phyloP scores from a whole-genome alignment of 2,329 filamentous ascomycete species.

The Trichoderma afroharzianum region DNA sequence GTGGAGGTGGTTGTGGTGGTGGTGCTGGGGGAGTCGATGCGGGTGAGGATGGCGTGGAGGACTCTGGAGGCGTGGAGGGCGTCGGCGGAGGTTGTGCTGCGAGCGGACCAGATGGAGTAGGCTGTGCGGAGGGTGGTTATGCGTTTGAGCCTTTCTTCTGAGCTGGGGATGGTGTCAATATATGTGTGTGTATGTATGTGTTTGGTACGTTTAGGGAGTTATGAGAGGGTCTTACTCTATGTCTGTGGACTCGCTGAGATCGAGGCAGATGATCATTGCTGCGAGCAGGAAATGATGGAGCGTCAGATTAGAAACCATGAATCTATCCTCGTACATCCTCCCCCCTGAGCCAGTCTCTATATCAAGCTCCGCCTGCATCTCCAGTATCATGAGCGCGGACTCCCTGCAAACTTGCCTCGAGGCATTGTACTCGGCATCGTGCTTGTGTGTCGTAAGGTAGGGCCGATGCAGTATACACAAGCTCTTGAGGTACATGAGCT shows the following conservation, averaged over 20 bases:
- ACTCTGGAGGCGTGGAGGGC: constrained; percentile 42
- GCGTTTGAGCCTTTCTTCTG: constrained; percentile 33
- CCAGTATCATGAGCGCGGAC: constrained; percentile 42
- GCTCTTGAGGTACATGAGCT: constrained; percentile 46
- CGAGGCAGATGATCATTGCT: constrained; percentile 56
- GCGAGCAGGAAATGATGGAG: constrained; percentile 57
- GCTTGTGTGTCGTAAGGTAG: constrained; percentile 40
- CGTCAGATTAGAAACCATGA: constrained; percentile 51
- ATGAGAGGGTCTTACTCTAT: constrained; percentile 30
- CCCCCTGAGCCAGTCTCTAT: constrained; percentile 46
- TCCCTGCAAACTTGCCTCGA: constrained; percentile 42
- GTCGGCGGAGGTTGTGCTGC: constrained; percentile 37
- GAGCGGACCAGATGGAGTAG: constrained; percentile 42
- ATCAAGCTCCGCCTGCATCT: constrained; percentile 47
- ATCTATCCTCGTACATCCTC: constrained; percentile 48
- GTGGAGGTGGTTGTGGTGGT: background rate
- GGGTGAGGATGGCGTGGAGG: constrained; percentile 41
- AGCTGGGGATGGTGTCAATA: background rate
- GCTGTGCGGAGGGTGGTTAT: constrained; percentile 37
- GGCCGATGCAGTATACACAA: constrained; percentile 49
- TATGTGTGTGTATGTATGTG: background rate
- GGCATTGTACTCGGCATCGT: constrained; percentile 34
- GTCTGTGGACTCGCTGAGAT: constrained; percentile 40
- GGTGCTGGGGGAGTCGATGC: constrained; percentile 27
- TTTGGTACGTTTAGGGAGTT: background rate